Evolutionary conservation across 2,329 filamentous ascomycete species (phyloP).

Genomic region (Tolypocladium cylindrosporum): DNA sequence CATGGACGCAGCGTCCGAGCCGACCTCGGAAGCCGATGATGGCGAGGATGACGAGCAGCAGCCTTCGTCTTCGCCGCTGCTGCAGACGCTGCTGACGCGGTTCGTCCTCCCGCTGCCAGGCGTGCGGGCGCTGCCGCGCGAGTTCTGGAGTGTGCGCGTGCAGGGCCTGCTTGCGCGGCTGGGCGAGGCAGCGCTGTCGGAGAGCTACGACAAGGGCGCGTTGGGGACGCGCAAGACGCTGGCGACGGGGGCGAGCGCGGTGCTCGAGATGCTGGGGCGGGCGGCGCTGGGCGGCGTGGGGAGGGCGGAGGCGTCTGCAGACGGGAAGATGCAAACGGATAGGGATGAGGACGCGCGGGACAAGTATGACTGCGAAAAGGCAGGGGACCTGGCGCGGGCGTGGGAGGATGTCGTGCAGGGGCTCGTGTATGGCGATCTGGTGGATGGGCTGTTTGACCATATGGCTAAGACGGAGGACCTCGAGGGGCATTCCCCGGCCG

Average conservation of each 20-base stretch:
- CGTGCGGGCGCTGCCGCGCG: slow-evolving; percentile 47
- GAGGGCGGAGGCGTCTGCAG: slow-evolving; percentile 3
- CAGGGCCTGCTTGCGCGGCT: slow-evolving; percentile 51
- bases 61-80: slow-evolving; percentile 47
- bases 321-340: slow-evolving; percentile 5
- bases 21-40: slow-evolving; percentile 2
- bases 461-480: slow-evolving; percentile 51
- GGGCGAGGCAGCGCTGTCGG: slow-evolving; percentile 59
- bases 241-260: slow-evolving; percentile 58
- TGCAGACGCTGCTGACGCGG: slow-evolving; percentile 58
- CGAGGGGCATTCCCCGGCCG: slow-evolving; percentile 50
- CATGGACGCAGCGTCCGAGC: neutral
- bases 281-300: slow-evolving; percentile 51
- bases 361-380: slow-evolving; percentile 47
- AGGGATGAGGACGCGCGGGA: slow-evolving; percentile 6
- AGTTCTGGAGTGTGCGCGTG: slow-evolving; percentile 57
- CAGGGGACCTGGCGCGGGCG: slow-evolving; percentile 49
- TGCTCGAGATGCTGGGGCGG: slow-evolving; percentile 60
- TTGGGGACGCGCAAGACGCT: slow-evolving; percentile 67
- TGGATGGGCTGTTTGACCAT: slow-evolving; percentile 55
- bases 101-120: slow-evolving; percentile 59
- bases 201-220: slow-evolving; percentile 72
- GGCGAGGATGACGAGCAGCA: slow-evolving; percentile 10
- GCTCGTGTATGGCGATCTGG: slow-evolving; percentile 56
- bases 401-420: slow-evolving; percentile 59